phyloP scores from a whole-genome alignment of 2,329 filamentous ascomycete genomes.

The Pseudohalonectria lignicola region DNA sequence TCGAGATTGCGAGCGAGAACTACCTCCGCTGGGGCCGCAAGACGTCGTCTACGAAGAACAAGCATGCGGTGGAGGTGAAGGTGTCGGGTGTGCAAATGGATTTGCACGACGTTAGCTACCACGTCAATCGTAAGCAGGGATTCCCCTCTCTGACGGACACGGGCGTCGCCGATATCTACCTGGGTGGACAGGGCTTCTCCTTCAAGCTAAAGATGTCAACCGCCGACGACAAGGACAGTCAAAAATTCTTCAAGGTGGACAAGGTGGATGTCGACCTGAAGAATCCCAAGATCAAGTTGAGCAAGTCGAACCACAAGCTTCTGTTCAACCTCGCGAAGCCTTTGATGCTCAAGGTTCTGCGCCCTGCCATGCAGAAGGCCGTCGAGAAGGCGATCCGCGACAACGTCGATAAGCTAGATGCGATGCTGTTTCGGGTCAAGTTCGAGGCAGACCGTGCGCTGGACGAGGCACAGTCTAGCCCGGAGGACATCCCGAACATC shows the following conservation, averaged over 20 bases:
- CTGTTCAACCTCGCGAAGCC: slow-evolving; percentile 83
- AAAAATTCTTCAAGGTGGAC: slow-evolving; percentile 91
- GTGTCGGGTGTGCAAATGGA: slow-evolving; percentile 91
- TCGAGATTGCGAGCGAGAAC: slow-evolving; percentile 85
- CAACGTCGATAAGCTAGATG: slow-evolving; percentile 65
- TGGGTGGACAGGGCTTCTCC: slow-evolving; percentile 78
- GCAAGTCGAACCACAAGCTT: slow-evolving; percentile 90
- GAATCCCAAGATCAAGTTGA: slow-evolving; percentile 76
- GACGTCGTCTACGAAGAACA: slow-evolving; percentile 67
- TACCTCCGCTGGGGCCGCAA: slow-evolving; percentile 94
- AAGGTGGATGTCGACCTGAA: slow-evolving; percentile 76
- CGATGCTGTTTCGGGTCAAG: slow-evolving; percentile 65
- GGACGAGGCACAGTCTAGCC: slow-evolving; percentile 54
- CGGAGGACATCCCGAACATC: slow-evolving; percentile 66
- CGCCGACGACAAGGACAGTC: slow-evolving; percentile 60
- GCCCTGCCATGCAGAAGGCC: slow-evolving; percentile 75
- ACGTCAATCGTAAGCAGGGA: slow-evolving; percentile 88
- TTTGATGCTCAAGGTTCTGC: slow-evolving; percentile 70
- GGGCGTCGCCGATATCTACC: slow-evolving; percentile 78
- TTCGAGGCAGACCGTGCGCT: slow-evolving; percentile 67
- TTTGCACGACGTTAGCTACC: slow-evolving; percentile 81
- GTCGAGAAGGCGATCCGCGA: slow-evolving; percentile 85
- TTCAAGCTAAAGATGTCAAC: slow-evolving; percentile 87
- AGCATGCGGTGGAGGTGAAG: slow-evolving; percentile 72
- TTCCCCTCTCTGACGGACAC: slow-evolving; percentile 82